Percentiles rank a stretch among this genome's conserved stretches.
phyloP scores from a whole-genome alignment of 495 filamentous ascomycete species.

The Annulohypoxylon nitens region DNA sequence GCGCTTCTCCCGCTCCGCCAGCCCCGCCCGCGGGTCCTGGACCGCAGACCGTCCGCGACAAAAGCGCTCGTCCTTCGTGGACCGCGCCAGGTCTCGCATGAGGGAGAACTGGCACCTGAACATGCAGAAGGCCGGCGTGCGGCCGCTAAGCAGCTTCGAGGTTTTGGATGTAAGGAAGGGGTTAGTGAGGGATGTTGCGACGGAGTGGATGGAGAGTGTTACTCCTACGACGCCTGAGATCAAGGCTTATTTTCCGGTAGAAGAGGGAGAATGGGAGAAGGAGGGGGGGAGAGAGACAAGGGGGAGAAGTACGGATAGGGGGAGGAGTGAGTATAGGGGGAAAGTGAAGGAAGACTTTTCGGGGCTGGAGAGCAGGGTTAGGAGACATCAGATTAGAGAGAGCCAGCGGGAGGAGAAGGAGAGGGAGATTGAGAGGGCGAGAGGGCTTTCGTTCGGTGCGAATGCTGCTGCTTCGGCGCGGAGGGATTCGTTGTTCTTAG shows the following conservation, averaged over 20 bases:
- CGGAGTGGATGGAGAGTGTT: neutral
- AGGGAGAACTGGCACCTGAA: constrained; percentile 3
- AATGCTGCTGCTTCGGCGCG: neutral
- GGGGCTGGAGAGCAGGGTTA: neutral
- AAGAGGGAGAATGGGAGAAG: neutral
- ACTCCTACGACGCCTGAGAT: too few relatives aligned
- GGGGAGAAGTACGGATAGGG: neutral
- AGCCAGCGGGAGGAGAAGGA: neutral
- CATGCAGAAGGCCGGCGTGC: constrained; percentile 20
- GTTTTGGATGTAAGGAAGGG: neutral
- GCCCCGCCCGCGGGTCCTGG: constrained; percentile 33
- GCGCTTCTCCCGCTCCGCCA: neutral
- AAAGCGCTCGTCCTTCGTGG: constrained; percentile 18
- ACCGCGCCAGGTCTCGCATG: constrained; percentile 21
- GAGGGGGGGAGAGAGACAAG: neutral
- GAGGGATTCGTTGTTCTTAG: constrained; percentile 27
- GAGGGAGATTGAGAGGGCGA: neutral
- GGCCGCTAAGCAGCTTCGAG: constrained; percentile 27
- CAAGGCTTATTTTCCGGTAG: neutral
- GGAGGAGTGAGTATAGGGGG: neutral
- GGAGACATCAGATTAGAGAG: neutral
- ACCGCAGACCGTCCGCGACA: constrained; percentile 22
- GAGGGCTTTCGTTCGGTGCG: neutral
- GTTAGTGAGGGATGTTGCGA: neutral
- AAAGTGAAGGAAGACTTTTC: neutral